Percentiles rank a stretch among this genome's conserved stretches.
phyloP scores from a whole-genome alignment of 176 grass and related monocot genomes.

The Urochloa ruziziensis region DNA sequence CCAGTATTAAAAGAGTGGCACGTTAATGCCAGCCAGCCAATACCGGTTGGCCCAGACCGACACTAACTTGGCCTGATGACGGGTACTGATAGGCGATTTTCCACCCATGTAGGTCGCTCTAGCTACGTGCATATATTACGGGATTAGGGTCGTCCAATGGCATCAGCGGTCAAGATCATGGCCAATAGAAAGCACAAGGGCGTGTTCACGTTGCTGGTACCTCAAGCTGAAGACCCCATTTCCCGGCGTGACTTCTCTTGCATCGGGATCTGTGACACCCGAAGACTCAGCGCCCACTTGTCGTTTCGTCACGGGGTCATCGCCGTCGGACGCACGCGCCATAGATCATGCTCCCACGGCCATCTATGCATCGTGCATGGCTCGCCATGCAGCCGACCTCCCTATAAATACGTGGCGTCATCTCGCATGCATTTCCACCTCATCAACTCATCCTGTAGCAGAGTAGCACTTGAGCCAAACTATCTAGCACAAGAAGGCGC shows the following conservation, averaged over 20 bases:
- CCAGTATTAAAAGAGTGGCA: too few species aligned
- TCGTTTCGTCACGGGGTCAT: neutral
- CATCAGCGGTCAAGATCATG: neutral
- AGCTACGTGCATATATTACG: too few species aligned
- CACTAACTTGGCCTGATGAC: too few species aligned
- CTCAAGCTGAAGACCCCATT: conserved; percentile 20
- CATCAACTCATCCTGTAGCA: neutral
- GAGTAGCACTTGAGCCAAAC: neutral
- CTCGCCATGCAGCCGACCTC: neutral
- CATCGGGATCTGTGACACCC: neutral
- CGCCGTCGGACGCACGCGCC: neutral
- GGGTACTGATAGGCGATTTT: too few species aligned
- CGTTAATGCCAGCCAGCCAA: too few species aligned
- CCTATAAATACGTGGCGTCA: neutral
- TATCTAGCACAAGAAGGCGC: neutral
- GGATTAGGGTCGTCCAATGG: neutral
- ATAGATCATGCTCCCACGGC: neutral
- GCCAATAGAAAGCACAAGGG: neutral
- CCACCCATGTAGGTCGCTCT: too few species aligned
- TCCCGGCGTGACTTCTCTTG: neutral
- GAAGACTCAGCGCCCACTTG: neutral
- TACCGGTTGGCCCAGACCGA: too few species aligned
- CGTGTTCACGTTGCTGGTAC: neutral
- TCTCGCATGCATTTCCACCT: neutral
- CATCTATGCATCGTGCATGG: neutral